phyloP scores from a whole-genome alignment of 1,139 yeast species.

The Taiozyma sp. region DNA sequence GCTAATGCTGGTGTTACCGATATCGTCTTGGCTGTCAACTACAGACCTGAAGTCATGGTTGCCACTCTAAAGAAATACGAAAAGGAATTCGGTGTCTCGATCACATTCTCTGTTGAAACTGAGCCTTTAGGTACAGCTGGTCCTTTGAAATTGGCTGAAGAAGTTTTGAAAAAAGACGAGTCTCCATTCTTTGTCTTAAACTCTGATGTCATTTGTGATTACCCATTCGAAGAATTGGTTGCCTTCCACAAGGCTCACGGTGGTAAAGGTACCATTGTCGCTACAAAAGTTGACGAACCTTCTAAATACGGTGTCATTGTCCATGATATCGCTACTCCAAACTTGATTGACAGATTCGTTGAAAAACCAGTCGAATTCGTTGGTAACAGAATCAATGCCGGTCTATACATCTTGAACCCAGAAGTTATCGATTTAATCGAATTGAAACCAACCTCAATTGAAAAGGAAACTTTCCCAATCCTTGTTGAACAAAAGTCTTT shows the following conservation, averaged over 20 bases:
- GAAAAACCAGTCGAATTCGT: constrained; percentile 99
- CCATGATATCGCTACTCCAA: constrained; percentile 87
- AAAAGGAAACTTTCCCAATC: constrained; percentile 98
- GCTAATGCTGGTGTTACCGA: constrained; percentile 99
- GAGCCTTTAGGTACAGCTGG: constrained; percentile 99
- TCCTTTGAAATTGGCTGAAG: constrained; percentile 95
- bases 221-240: constrained; percentile 91
- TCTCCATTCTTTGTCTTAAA: constrained; percentile 96
- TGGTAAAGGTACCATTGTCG: constrained; percentile 97
- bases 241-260: constrained; percentile 94
- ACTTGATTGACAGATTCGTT: constrained; percentile 95
- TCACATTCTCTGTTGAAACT: constrained; percentile 97
- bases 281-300: constrained; percentile 99
- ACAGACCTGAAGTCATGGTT: constrained; percentile 99
- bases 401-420: constrained; percentile 95
- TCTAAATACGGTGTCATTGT: constrained; percentile 99
- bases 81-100: constrained; percentile 86
- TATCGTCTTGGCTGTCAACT: constrained; percentile 97
- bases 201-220: constrained; percentile 98
- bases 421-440: constrained; percentile 94
- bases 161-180: constrained; percentile 87
- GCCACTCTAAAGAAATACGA: constrained; percentile 92
- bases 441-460: constrained; percentile 97
- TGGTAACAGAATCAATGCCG: constrained; percentile 97
- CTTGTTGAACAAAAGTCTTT: constrained; percentile 84